phyloP scores from a whole-genome alignment of 2,329 filamentous ascomycete genomes.

The Paraphaeosphaeria sporulosa region DNA sequence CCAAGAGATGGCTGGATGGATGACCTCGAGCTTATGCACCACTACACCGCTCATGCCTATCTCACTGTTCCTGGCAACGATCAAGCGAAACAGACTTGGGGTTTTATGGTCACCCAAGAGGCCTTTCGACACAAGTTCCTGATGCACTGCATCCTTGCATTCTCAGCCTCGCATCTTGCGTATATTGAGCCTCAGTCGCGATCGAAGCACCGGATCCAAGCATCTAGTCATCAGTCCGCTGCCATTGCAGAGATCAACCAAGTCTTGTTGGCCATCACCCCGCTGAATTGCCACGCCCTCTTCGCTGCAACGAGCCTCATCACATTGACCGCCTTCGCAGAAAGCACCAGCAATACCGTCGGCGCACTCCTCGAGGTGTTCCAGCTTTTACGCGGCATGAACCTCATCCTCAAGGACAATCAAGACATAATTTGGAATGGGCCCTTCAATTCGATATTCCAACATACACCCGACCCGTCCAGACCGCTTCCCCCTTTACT shows the following conservation, averaged over 20 bases:
- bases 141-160: constrained; percentile 49
- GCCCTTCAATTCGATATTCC: constrained; percentile 32
- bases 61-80: constrained; percentile 31
- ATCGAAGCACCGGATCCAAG: constrained; percentile 32
- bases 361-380: constrained; percentile 38
- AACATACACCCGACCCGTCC: constrained; percentile 12
- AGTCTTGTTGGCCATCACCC: constrained; percentile 24
- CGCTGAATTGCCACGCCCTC: constrained; percentile 39
- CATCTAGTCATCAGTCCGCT: constrained; percentile 38
- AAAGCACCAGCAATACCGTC: constrained; percentile 24
- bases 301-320: constrained; percentile 34
- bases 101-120: constrained; percentile 43
- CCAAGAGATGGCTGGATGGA: constrained; percentile 28
- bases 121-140: constrained; percentile 46
- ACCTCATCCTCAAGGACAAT: constrained; percentile 28
- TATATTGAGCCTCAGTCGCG: constrained; percentile 33
- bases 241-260: constrained; percentile 32
- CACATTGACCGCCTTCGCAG: constrained; percentile 37
- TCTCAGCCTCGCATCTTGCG: constrained; percentile 46
- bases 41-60: constrained; percentile 36
- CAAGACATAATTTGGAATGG: constrained; percentile 30
- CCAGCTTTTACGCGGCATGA: constrained; percentile 37
- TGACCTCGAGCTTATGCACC: constrained; percentile 41
- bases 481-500: constrained; percentile 29
- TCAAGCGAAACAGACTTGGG: constrained; percentile 42